Evolutionary conservation across 495 filamentous ascomycete species (phyloP), one percentile per base, ranked within the genome.

Genomic region (Amniculicola lignicola): DNA sequence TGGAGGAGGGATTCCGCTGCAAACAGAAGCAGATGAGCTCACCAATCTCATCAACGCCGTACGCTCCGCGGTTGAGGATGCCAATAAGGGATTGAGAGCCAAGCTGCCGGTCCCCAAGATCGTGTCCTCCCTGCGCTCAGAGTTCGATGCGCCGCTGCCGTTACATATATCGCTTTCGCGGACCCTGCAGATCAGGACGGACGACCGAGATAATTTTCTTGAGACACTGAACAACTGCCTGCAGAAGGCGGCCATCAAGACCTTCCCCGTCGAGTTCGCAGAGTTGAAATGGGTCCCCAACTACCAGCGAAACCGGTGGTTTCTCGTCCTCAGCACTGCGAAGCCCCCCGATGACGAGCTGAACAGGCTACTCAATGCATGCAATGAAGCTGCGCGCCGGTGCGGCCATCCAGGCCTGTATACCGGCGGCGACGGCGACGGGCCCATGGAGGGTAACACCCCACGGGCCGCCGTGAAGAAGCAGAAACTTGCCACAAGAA

Each of bases 151-250:
- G 9, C 83, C 86, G n/a, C 75, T 86, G 44, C 90, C 91, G 3
- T 78, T 98, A 19, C 93, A 98, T 71, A 81, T 98, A 63, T 95
- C 89, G 62, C 76, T 98, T 9, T 96, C 93, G 9, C 73, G 85
- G 7, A 83, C 90, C 2, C 69, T 94, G 18, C 71, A 79, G 18
- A 78, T 96, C 2, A 69, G 72, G 49, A 87, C 86, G 0, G 72
- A 79, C 21, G 79, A 88, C 61, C 82, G 83, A 19, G 79, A 83
- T 18, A 44, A 51, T 0, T 94, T 94, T 57, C 69, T 84, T 2
- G 70, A 77, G 12, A 57, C 66, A 0, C 47, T 83, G 12, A 60
- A 61, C 42, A 60, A 66, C 0, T 46, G 56, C 10, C 70, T 86
- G 12, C 54, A 59, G 1, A 54, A 67, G 16, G 75, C 72, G 15